phyloP scores from a whole-genome alignment of 352 stramenopile genomes.

The Pythium phragmiticola region DNA sequence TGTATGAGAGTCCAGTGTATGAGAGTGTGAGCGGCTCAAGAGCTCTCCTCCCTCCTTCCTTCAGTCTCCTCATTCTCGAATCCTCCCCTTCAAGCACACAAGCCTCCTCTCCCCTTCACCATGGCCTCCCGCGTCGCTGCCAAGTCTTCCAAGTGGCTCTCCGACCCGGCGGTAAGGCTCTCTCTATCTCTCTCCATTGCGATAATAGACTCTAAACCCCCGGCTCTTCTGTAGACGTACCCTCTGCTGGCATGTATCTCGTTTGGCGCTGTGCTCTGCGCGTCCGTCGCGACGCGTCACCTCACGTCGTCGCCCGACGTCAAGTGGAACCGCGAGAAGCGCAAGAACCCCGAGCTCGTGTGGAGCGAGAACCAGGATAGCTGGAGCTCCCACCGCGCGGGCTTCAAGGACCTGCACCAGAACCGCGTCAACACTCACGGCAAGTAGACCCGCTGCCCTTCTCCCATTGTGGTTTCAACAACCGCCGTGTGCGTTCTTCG shows the following conservation, averaged over 20 bases:
- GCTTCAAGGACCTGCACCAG: conserved; percentile 37
- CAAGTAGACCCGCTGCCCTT: conserved; percentile 10
- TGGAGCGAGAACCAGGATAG: conserved; percentile 35
- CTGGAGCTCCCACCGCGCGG: conserved; percentile 54
- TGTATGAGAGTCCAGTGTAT: conserved; percentile 6
- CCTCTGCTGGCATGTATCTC: conserved; percentile 44
- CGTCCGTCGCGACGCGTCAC: conserved; percentile 43
- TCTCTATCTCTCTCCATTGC: neutral
- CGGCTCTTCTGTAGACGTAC: conserved; percentile 38
- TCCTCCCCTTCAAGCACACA: conserved; percentile 7
- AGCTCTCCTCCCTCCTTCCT: neutral
- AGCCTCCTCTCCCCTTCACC: neutral
- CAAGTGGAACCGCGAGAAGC: conserved; percentile 58
- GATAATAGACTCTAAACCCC: neutral
- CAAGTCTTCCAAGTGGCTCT: conserved; percentile 29
- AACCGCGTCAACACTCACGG: conserved; percentile 42
- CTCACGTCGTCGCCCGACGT: conserved; percentile 55
- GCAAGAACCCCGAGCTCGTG: conserved; percentile 53
- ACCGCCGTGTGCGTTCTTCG: neutral
- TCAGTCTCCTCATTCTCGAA: conserved; percentile 33
- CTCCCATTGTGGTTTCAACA: no score
- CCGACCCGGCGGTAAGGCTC: conserved; percentile 25
- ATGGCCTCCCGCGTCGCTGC: conserved; percentile 20
- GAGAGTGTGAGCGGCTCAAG: neutral
- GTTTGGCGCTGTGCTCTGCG: conserved; percentile 39